These are phyloP conservation scores for Dissophora globulifera DNA, from an alignment of 192 early-diverging fungal genomes.

Conservation along the genomic window DNA sequence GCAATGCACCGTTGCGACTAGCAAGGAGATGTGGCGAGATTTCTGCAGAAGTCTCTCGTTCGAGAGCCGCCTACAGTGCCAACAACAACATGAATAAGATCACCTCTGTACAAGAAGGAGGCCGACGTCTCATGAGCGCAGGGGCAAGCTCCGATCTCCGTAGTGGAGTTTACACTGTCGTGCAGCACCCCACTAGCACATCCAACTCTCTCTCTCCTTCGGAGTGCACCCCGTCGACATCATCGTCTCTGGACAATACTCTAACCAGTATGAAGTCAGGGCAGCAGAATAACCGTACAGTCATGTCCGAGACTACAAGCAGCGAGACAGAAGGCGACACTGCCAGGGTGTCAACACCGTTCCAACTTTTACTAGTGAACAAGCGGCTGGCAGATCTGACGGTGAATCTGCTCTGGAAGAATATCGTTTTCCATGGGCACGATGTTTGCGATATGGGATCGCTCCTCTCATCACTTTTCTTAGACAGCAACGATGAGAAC, in stretches of 20 bases:
- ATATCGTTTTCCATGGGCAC: constrained; percentile 46
- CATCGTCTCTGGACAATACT: neutral
- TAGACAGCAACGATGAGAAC: neutral
- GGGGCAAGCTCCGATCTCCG: neutral
- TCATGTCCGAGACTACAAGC: neutral
- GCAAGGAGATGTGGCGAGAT: too few relatives aligned
- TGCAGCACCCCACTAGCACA: too few relatives aligned
- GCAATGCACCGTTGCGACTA: too few relatives aligned
- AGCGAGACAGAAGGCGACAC: neutral
- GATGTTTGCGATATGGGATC: constrained; percentile 18
- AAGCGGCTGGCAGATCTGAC: constrained; percentile 18
- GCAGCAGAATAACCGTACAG: too few relatives aligned
- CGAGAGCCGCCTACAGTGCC: too few relatives aligned
- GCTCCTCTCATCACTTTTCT: constrained; percentile 10
- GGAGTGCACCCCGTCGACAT: too few relatives aligned
- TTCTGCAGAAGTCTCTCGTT: too few relatives aligned
- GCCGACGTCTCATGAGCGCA: constrained; percentile 12
- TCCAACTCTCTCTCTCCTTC: too few relatives aligned
- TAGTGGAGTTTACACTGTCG: too few relatives aligned
- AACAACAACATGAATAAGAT: too few relatives aligned
- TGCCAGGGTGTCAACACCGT: constrained; percentile 4
- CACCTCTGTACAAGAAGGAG: neutral
- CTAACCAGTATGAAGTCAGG: too few relatives aligned
- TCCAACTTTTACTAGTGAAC: constrained; percentile 39
- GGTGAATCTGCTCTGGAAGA: constrained; percentile 26